Conservation (phyloP, 805 yeast genomes). For the Candida gorgasii region DNA sequence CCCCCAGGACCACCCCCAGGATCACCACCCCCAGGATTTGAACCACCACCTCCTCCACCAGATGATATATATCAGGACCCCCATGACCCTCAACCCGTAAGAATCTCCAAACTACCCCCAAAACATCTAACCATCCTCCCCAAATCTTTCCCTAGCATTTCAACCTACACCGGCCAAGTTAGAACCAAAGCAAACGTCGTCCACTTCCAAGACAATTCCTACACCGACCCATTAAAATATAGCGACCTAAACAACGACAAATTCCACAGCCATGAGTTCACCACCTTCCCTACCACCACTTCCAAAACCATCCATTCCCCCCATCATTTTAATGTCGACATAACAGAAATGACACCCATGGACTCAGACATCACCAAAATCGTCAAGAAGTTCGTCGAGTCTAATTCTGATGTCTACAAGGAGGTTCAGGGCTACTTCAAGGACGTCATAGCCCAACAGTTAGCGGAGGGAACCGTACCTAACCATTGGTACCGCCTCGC, state of each 20-base stretch:
- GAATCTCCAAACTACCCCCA: not conserved
- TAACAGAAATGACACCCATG: constrained; percentile 3
- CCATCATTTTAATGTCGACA: constrained; percentile 1
- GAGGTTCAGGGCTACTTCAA: constrained; percentile 28
- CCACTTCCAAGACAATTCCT: not conserved
- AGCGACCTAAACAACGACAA: not conserved
- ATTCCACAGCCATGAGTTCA: constrained; percentile 4
- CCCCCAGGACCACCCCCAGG: too few relatives aligned
- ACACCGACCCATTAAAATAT: not conserved
- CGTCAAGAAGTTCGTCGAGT: not conserved
- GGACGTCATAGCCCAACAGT: constrained; percentile 22
- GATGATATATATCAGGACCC: too few relatives aligned
- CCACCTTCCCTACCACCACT: not conserved
- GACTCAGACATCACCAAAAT: constrained; percentile 2
- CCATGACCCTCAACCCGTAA: not conserved
- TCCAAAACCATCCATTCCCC: too few relatives aligned
- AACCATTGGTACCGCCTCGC: constrained; percentile 48
- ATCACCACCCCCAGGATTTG: too few relatives aligned
- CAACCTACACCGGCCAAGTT: not conserved
- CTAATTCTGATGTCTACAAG: constrained; percentile 1
- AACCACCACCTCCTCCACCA: too few relatives aligned
- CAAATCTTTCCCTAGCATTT: not conserved
- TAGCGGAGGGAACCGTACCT: constrained; percentile 19
- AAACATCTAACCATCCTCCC: not conserved
- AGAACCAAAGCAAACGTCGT: not conserved